Evolutionary conservation across 441 rosid species (phyloP), one percentile per base, ranked within the genome.

Genomic region (Gossypium gossypioides): DNA sequence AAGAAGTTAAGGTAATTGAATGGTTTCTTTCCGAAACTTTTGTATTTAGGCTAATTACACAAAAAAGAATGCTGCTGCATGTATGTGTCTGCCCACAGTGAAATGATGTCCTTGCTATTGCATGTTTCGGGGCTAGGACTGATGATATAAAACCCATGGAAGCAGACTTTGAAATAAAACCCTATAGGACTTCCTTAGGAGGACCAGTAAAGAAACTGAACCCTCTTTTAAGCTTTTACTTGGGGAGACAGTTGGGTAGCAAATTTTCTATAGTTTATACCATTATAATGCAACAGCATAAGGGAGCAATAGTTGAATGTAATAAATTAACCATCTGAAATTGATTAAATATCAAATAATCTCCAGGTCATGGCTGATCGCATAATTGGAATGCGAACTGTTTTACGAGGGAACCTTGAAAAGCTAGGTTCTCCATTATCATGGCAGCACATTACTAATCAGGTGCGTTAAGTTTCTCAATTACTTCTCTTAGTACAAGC

Each of bases 391-490:
- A 93, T 93, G 98, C 84, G 98, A 73, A 78, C 85, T 59, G 84
- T 88, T 64, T 73, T 93, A 58, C 77, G 85, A 76, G 95, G 88
- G 74, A 90, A 85, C 87, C 92, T 91, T 15, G 98, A 91, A 74
- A 88, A 89, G 24, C 79, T 86, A 80, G 95, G 92, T 3, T 93
- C 98, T 0, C 85, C 92, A 1, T 79, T 91, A 71, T 74, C 96
- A 15, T 90, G 98, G 98, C 87, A 90, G 82, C 97, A 93, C 76
- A 82, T 93, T 57, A 91, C 98, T 29, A 84, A 93, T 56, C 98
- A 93, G 93, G 98, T 87, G 40, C 0, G 50, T 18, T 16, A 64
- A 74, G n/a, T 16, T 71, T 58, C 24, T 8, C 29, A 50, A 57
- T 55, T 21, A n/a, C 37, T 15, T 40, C 6, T 13, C 69, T 46